Percentiles rank a stretch among this genome's conserved stretches.
These are phyloP conservation scores for Nakazawaea sp. DNA, from an alignment of 805 yeast species.

Conservation along the genomic window DNA sequence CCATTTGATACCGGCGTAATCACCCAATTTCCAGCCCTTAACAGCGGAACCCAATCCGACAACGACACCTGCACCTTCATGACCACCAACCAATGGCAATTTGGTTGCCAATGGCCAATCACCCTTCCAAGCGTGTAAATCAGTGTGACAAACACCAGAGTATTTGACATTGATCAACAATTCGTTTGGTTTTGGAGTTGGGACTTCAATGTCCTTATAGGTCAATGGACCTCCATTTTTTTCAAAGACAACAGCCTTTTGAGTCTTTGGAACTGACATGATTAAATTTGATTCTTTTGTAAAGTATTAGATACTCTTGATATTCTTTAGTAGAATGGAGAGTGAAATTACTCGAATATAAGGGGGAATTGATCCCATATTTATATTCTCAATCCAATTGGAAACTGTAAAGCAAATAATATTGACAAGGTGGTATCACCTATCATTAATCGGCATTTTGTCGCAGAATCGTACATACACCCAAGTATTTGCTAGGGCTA, in stretches of 20 bases:
- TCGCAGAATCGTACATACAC: too few relatives aligned
- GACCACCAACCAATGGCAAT: constrained; percentile 60
- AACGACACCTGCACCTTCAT: constrained; percentile 63
- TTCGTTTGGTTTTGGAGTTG: constrained; percentile 51
- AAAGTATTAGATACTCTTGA: background rate
- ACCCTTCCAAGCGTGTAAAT: constrained; percentile 63
- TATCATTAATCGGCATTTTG: too few relatives aligned
- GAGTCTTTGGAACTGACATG: constrained; percentile 34
- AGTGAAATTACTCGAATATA: too few relatives aligned
- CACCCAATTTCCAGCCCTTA: constrained; percentile 50
- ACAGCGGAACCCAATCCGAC: constrained; percentile 54
- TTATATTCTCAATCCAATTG: too few relatives aligned
- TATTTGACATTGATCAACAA: constrained; percentile 50
- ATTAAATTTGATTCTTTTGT: background rate
- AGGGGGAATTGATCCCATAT: background rate
- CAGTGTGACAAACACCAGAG: constrained; percentile 64
- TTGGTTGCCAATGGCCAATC: constrained; percentile 57
- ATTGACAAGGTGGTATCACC: too few relatives aligned
- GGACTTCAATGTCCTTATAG: constrained; percentile 49
- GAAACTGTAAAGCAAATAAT: too few relatives aligned
- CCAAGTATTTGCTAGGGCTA: too few relatives aligned
- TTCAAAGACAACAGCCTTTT: constrained; percentile 47
- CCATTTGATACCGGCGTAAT: constrained; percentile 60
- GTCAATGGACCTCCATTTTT: constrained; percentile 39
- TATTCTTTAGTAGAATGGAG: background rate